Conservation (phyloP, 2,329 filamentous ascomycete species). For the Tolypocladium inflatum region DNA sequence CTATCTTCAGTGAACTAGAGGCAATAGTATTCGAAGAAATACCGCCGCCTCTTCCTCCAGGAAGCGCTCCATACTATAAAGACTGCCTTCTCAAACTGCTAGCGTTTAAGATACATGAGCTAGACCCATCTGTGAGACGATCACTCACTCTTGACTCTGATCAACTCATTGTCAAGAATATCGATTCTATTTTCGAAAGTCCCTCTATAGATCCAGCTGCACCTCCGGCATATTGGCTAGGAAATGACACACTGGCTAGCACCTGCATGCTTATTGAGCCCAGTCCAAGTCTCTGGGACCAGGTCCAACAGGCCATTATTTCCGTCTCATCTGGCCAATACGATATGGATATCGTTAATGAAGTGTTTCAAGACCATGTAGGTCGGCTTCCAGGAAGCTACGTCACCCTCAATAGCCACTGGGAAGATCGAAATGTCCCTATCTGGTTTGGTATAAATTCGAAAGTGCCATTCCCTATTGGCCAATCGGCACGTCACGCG, state of each 20-base stretch:
- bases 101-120: slow-evolving; percentile 8
- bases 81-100: slow-evolving; percentile 9
- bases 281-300: slow-evolving; percentile 4
- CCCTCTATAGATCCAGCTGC: slow-evolving; percentile 4
- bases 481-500: not conserved
- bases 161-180: slow-evolving; percentile 8
- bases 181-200: slow-evolving; percentile 8
- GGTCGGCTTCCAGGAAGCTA: slow-evolving; percentile 4
- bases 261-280: slow-evolving; percentile 10
- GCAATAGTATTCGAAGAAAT: slow-evolving; percentile 5
- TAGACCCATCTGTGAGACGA: slow-evolving; percentile 4
- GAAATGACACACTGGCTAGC: slow-evolving; percentile 6
- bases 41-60: slow-evolving; percentile 5
- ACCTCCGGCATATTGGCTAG: slow-evolving; percentile 8
- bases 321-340: slow-evolving; percentile 5
- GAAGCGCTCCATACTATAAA: slow-evolving; percentile 3
- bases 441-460: slow-evolving; percentile 4
- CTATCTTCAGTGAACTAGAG: slow-evolving; percentile 2
- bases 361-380: slow-evolving; percentile 2
- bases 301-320: not conserved
- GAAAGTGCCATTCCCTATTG: not conserved
- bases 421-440: slow-evolving; percentile 10
- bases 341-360: slow-evolving; percentile 11
- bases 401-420: slow-evolving; percentile 9
- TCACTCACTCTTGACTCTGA: slow-evolving; percentile 9